Conservation (phyloP, 441 rosid species). For the Daphne laureola region DNA sequence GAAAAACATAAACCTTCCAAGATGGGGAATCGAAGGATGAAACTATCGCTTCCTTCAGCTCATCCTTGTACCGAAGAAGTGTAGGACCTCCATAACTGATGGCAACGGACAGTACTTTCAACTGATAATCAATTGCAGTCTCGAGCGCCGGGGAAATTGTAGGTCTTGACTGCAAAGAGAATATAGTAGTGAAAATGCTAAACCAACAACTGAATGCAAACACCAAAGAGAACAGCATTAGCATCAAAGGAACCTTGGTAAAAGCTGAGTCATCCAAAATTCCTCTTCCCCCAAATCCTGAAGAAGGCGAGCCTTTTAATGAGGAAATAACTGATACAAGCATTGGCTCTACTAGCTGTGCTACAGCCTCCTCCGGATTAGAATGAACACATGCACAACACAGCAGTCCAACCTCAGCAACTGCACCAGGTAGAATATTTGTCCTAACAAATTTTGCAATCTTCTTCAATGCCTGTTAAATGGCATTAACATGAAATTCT, state of each 20-base stretch:
- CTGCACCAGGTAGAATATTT: conserved; percentile 98
- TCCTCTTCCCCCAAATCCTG: conserved; percentile 92
- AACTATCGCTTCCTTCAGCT: conserved; percentile 63
- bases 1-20: conserved; percentile 71
- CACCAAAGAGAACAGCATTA: conserved; percentile 18
- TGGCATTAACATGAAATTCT: conserved; percentile 16
- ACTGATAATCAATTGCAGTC: conserved; percentile 88
- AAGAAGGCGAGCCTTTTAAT: conserved; percentile 80
- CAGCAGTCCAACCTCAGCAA: conserved; percentile 99
- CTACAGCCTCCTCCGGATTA: conserved; percentile 89
- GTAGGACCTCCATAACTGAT: conserved; percentile 88
- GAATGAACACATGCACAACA: conserved; percentile 98
- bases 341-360: conserved; percentile 83
- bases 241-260: conserved; percentile 52
- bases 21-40: conserved; percentile 94
- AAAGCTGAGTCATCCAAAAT: conserved; percentile 36
- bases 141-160: conserved; percentile 96
- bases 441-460: conserved; percentile 90
- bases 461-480: conserved; percentile 84
- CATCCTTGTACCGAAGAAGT: conserved; percentile 72
- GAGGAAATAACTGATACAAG: conserved; percentile 75
- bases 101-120: conserved; percentile 84
- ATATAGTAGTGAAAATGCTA: neutral
- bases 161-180: conserved; percentile 53
- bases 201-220: conserved; percentile 17